Evolutionary conservation across 2,329 filamentous ascomycete species (phyloP), one percentile per base, ranked within the genome.

Genomic region (Penicillium sp.): DNA sequence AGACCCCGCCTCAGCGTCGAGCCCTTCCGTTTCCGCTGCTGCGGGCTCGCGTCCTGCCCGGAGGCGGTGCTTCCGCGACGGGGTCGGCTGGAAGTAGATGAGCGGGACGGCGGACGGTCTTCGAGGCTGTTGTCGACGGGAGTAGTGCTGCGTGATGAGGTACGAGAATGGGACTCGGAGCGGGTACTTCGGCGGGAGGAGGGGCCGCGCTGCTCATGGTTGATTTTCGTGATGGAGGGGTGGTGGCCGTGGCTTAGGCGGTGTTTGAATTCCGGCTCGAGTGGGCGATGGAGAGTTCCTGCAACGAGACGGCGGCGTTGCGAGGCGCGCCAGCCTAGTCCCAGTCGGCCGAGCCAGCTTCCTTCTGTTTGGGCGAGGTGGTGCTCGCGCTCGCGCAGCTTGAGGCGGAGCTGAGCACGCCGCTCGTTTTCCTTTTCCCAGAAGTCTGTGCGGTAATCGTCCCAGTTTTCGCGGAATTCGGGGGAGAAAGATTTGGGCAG

Each of bases 401-500:
- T 89, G 41, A 81, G 77, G 22, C 90, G 83, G 25, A 97, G 78
- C 55, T 89, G 77, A 3, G 88, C 84, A 12, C 94, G 86, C 2
- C 93, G 87, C 72, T 96, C 91, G 69, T 99, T 99, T 73, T 99
- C 94, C 58, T 87, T 87, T 66, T 97, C 93, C 94, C 94, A 99
- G 75, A 97, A 99, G 58, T 97, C 92, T 33, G 88, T 87, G 50
- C 94, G 84, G 74, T 95, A 99, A 16, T 93, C 81, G 69, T 99
- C 94, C 94, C 94, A 99, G 62, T 96, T 96, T 72, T 97, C 92
- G 19, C 94, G 84, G 69, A 99, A 99, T 44, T 90, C 91, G 0
- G 94, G 88, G 6, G 90, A 95, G 69, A 99, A 99, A 0, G 92
- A 91, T 71, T 99, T 99, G 1, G 94, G 91, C 11, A 97, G 83